These are phyloP conservation scores for Talaromyces stipitatus DNA, from an alignment of 495 filamentous ascomycete genomes.

Conservation along the genomic window DNA sequence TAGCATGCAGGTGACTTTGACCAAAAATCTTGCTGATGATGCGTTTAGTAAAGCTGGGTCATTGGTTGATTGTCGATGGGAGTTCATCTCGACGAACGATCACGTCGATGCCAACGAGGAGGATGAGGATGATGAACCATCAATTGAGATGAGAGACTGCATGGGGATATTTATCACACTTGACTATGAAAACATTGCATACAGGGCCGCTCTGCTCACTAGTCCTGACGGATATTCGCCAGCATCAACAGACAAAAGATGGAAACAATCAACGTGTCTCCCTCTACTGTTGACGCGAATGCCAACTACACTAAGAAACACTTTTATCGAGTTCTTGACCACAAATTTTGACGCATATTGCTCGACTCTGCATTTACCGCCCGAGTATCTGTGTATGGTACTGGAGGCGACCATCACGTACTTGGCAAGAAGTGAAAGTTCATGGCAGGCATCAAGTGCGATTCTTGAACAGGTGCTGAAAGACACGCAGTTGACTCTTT, in stretches of 20 bases:
- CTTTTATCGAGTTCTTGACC: slow-evolving; percentile 38
- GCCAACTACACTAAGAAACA: slow-evolving; percentile 41
- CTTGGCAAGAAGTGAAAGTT: slow-evolving; percentile 5
- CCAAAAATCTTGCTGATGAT: slow-evolving; percentile 15
- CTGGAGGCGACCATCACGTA: slow-evolving; percentile 23
- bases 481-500: slow-evolving; percentile 33
- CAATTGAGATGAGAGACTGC: neutral
- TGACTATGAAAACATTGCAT: slow-evolving; percentile 42
- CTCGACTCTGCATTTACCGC: slow-evolving; percentile 32
- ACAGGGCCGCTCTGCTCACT: slow-evolving; percentile 39
- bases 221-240: slow-evolving; percentile 9
- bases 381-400: slow-evolving; percentile 27
- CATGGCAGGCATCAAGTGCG: neutral
- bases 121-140: slow-evolving; percentile 8
- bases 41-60: slow-evolving; percentile 37
- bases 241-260: neutral
- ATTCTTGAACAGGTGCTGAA: slow-evolving; percentile 25
- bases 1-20: slow-evolving; percentile 28
- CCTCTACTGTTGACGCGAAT: slow-evolving; percentile 48
- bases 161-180: slow-evolving; percentile 38
- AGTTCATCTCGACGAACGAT: slow-evolving; percentile 21
- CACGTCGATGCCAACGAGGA: slow-evolving; percentile 3
- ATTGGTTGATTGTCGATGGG: slow-evolving; percentile 41
- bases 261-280: slow-evolving; percentile 32
- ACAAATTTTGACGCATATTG: slow-evolving; percentile 46